Percentiles rank a stretch among this genome's conserved stretches.
phyloP scores from a whole-genome alignment of 345 rosid species.

The Dimocarpus longan region DNA sequence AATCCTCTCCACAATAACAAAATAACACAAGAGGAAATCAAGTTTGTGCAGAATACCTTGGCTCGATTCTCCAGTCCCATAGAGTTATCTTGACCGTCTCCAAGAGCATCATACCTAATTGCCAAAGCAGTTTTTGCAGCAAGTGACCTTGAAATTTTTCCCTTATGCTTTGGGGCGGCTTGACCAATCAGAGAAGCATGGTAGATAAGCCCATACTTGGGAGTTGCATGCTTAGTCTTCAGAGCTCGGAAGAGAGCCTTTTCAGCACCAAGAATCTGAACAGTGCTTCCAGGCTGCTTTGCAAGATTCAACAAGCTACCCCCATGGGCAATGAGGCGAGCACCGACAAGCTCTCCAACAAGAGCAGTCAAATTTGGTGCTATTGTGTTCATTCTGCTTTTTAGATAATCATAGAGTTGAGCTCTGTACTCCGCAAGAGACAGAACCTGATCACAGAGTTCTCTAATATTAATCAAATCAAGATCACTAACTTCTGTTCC shows the following conservation, averaged over 20 bases:
- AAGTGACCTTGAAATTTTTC: slow-evolving; percentile 84
- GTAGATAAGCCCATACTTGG: slow-evolving; percentile 83
- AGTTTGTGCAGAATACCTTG: slow-evolving; percentile 45
- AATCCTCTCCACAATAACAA: neutral
- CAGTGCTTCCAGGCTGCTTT: slow-evolving; percentile 91
- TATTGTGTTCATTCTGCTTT: slow-evolving; percentile 88
- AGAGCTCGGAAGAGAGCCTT: slow-evolving; percentile 93
- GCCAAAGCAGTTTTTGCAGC: slow-evolving; percentile 86
- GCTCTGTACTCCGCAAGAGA: slow-evolving; percentile 90
- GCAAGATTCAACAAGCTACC: slow-evolving; percentile 92
- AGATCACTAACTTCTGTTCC: slow-evolving; percentile 88
- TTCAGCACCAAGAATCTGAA: slow-evolving; percentile 95
- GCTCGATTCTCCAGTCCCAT: slow-evolving; percentile 83
- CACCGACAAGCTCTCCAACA: slow-evolving; percentile 97
- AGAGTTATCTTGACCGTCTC: slow-evolving; percentile 71
- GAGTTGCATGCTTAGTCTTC: slow-evolving; percentile 92
- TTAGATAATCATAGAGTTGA: slow-evolving; percentile 80
- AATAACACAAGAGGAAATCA: neutral
- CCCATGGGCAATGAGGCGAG: slow-evolving; percentile 91
- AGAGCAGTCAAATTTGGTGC: slow-evolving; percentile 96
- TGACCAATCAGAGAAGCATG: slow-evolving; percentile 94
- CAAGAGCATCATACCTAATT: slow-evolving; percentile 87
- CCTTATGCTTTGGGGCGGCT: slow-evolving; percentile 83
- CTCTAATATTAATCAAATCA: slow-evolving; percentile 71
- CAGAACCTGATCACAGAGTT: slow-evolving; percentile 85